A percentile compares a stretch with the other conserved stretches of the same genome.
These are phyloP conservation scores for Solanum etuberosum DNA, from an alignment of 257 asterid species.

Conservation along the genomic window DNA sequence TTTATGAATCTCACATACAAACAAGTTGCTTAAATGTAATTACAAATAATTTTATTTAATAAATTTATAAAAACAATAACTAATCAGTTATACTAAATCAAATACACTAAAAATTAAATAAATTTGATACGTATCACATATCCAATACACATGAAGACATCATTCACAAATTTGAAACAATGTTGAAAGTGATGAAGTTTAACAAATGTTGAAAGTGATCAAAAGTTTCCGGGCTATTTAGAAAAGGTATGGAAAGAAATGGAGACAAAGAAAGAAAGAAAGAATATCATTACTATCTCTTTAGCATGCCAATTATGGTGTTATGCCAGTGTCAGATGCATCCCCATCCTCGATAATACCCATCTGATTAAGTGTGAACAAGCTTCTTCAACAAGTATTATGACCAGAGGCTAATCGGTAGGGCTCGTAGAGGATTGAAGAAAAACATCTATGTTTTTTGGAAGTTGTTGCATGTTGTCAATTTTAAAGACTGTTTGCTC, in stretches of 20 bases:
- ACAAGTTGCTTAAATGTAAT: not conserved
- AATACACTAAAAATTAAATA: not conserved
- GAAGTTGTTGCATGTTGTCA: too few relatives aligned
- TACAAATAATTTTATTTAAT: too few relatives aligned
- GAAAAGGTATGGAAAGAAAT: not conserved
- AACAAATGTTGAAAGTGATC: conserved; percentile 13
- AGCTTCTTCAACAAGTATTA: too few relatives aligned
- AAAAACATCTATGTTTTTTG: too few relatives aligned
- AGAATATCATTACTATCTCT: conserved; percentile 12
- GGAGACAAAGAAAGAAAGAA: not conserved
- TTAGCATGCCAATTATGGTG: conserved; percentile 7
- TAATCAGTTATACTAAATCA: not conserved
- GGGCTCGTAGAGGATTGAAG: too few relatives aligned
- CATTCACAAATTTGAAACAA: conserved; percentile 5
- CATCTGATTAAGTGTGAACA: conserved; percentile 14
- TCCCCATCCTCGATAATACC: conserved; percentile 1
- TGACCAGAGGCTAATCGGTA: too few relatives aligned
- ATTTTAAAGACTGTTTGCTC: too few relatives aligned
- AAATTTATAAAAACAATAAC: not conserved
- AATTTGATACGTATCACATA: not conserved
- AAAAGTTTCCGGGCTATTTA: conserved; percentile 6
- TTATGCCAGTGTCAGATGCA: conserved; percentile 5
- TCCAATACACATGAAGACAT: not conserved
- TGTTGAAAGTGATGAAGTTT: conserved; percentile 7
- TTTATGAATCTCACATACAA: not conserved